Base-by-base conservation (phyloP, 345 rosid genomes). In the Eucalyptus brandiana region DNA sequence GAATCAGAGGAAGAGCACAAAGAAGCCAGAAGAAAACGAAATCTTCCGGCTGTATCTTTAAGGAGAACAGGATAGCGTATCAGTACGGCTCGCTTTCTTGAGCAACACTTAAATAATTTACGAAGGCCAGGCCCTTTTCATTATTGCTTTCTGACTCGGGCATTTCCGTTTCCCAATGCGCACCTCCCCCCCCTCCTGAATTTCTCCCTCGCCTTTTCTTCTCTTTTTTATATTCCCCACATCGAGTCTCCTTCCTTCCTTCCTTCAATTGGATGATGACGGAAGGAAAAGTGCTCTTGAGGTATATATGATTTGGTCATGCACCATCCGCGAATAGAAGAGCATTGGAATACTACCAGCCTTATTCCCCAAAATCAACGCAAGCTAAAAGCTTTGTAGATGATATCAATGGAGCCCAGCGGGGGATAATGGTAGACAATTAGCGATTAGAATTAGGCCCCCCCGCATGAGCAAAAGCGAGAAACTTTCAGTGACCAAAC, bases 91-190 rank as follows among this genome's bases (percentile, higher is more conserved):
- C 26, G n/a, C 48, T 65, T 87, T 42, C 85, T 87, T 89, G 47
- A 37, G 12, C 21, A 2, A 76, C 45, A 76, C 83, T 10, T 76
- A 76, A 19, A 40, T 37, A 37, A 37, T 76, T 76, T 76, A 76
- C 83, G 45, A 69, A 37, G 81, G 83, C 83, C 28, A 21, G 47
- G 45, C 5, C 90, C 81, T 89, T 89, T 89, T 93, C 88, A 94
- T 94, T 91, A 90, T 93, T 93, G 95, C 94, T 86, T 89, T 94
- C 95, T 94, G 96, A 90, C 94, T 90, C 90, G 93, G 94, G 96
- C 58, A 95, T 94, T 96, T 96, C 92, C 95, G 99, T 81, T 67
- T 56, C 89, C 89, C 89, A 16, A 80, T 81, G 62, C 62, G 80
- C 87, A 76, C 83, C 45, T 19, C 24, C 10, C 1, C 23, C 24